These are phyloP conservation scores for Bolboschoenus planiculmis DNA, from an alignment of 176 grass and related monocot genomes.

Conservation along the genomic window DNA sequence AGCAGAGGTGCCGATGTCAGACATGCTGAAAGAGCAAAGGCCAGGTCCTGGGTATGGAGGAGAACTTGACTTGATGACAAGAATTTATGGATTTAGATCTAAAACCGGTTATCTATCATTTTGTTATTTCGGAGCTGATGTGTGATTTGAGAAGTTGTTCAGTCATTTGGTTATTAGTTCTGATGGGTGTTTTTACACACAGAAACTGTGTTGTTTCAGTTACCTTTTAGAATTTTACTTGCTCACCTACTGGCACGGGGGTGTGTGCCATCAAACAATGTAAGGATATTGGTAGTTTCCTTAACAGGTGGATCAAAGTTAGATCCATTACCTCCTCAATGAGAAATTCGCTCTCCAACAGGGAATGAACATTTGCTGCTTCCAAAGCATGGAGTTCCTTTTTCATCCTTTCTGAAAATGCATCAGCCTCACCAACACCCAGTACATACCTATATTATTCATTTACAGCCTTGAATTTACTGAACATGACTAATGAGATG, in stretches of 20 bases:
- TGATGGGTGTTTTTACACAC: neutral
- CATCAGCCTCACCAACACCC: conserved; percentile 97
- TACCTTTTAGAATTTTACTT: neutral
- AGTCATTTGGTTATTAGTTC: neutral
- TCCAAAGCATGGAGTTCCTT: conserved; percentile 94
- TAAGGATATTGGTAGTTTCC: neutral
- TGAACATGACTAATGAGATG: neutral
- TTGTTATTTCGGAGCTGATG: neutral
- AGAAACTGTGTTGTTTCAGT: neutral
- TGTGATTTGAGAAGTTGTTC: neutral
- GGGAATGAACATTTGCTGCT: conserved; percentile 84
- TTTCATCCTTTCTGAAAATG: conserved; percentile 98
- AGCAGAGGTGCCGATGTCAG: neutral
- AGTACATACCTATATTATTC: conserved; percentile 82
- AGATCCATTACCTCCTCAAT: conserved; percentile 71
- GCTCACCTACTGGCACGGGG: neutral
- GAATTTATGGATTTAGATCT: neutral
- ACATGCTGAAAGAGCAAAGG: neutral
- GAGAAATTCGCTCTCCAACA: conserved; percentile 90
- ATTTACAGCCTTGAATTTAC: neutral
- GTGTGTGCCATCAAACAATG: neutral
- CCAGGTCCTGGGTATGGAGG: neutral
- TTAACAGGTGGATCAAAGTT: neutral
- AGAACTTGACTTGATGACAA: neutral
- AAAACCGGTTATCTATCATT: neutral